These are phyloP conservation scores for Leccinellum albellum DNA, from an alignment of 768 basidiomycete species.

Conservation along the genomic window DNA sequence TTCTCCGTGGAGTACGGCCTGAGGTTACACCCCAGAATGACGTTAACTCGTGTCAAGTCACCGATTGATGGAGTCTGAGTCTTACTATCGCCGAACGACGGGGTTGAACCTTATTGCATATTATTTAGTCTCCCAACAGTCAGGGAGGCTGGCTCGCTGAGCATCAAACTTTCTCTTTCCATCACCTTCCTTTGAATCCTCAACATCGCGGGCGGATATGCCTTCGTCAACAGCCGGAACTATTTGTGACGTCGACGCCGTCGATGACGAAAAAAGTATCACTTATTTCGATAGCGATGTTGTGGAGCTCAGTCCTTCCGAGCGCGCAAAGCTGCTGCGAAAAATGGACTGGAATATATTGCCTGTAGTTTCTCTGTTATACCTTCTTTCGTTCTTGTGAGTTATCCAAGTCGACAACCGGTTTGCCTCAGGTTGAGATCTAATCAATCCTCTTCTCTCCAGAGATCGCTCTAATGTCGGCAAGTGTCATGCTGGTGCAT, in stretches of 20 bases:
- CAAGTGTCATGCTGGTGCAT: slow-evolving; percentile 12
- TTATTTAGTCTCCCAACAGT: not conserved
- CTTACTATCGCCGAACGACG: not conserved
- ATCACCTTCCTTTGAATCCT: not conserved
- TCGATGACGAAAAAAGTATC: slow-evolving; percentile 12
- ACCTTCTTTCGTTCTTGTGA: slow-evolving; percentile 46
- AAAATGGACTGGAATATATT: slow-evolving; percentile 45
- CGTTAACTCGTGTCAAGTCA: not conserved
- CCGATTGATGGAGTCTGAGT: not conserved
- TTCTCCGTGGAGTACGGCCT: not conserved
- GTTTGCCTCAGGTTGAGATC: not conserved
- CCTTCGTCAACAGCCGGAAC: slow-evolving; percentile 10
- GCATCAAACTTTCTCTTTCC: not conserved
- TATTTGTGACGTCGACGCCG: slow-evolving; percentile 1
- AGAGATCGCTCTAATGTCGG: slow-evolving; percentile 47
- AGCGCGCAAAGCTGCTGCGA: slow-evolving; percentile 31
- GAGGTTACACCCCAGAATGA: not conserved
- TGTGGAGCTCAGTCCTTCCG: slow-evolving; percentile 10
- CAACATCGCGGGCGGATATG: slow-evolving; percentile 10
- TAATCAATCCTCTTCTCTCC: not conserved
- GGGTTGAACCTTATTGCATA: not conserved
- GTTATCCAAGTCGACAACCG: slow-evolving; percentile 11
- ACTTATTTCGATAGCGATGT: not conserved
- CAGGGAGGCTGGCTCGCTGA: not conserved
- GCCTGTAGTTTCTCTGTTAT: slow-evolving; percentile 43